A percentile compares a stretch with the other conserved stretches of the same genome.
Evolutionary conservation across 2,329 filamentous ascomycete species (phyloP).

Genomic region (Neodidymelliopsis sp.): DNA sequence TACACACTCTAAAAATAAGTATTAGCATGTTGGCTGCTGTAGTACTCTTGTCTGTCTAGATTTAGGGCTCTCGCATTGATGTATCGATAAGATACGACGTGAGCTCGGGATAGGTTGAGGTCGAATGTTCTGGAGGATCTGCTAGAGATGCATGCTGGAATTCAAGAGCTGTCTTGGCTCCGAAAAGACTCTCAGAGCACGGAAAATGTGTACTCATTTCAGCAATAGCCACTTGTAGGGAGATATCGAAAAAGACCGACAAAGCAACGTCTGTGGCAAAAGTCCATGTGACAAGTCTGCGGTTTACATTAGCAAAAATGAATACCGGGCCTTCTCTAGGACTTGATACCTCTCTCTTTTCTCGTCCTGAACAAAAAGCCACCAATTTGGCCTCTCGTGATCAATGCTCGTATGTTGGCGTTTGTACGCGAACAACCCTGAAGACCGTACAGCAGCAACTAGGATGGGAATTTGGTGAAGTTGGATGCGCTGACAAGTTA

Average conservation of each 20-base stretch:
- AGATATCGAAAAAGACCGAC: constrained; percentile 12
- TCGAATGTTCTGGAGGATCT: too few relatives aligned
- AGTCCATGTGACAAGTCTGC: constrained; percentile 2
- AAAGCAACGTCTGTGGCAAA: constrained; percentile 7
- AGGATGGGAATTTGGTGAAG: constrained; percentile 6
- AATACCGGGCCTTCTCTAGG: too few relatives aligned
- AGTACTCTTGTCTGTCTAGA: background rate
- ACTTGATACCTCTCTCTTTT: too few relatives aligned
- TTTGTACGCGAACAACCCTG: constrained; percentile 2
- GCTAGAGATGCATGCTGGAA: constrained; percentile 13
- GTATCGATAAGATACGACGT: background rate
- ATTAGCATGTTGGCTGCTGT: background rate
- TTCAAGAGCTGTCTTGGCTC: background rate
- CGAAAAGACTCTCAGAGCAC: constrained; percentile 8
- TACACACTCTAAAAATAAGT: too few relatives aligned
- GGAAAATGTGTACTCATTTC: constrained; percentile 12
- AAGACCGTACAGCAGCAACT: constrained; percentile 2
- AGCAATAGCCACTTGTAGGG: constrained; percentile 7
- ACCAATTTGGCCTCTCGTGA: background rate
- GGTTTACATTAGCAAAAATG: too few relatives aligned
- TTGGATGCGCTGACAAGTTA: background rate
- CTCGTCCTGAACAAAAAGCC: too few relatives aligned
- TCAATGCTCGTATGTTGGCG: background rate
- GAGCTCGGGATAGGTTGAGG: too few relatives aligned
- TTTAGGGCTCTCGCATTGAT: background rate